Base-by-base conservation (phyloP, 2,329 filamentous ascomycete species). In the Ceratocystis papillata region DNA sequence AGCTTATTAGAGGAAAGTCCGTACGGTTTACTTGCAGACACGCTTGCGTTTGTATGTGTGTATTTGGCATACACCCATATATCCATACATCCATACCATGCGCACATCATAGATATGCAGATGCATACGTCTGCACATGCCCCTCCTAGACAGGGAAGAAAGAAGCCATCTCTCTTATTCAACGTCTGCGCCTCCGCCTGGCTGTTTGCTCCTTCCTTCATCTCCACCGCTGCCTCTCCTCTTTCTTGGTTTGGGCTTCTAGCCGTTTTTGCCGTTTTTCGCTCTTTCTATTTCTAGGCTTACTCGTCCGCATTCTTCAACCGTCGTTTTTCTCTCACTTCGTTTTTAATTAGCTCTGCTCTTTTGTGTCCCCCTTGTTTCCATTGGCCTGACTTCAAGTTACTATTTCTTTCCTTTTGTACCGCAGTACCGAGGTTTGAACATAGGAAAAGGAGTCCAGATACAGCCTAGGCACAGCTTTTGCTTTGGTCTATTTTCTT, bases 151-250 rank as follows among this genome's bases (percentile, higher is more conserved):
- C 10, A 25, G 48, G 48, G 48, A 53, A 53, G 22, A 22, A 28
- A 25, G 22, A 53, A 53, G 48, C 15, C 37, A 12, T 53, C 6
- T 33, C 12, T n/a, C 17, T 59, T 59, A 59, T 59, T 30, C 55
- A 53, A 59, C 55, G n/a, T 59, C 25, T 59, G 55, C 55, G 22
- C 53, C 53, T 33, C 22, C 53, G 53, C 53, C 37, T 57, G 10
- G 10, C 28, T 59, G 55, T 30, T 41, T 37, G 55, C 22, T 59
- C 55, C 55, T 59, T 59, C 55, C 28, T 59, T n/a, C 55, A 30
- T n/a, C 30, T 22, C 28, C 55, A n/a, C 28, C 33, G 30, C 8
- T 59, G 12, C 15, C 25, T 57, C 28, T 20, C 7, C 55, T 37
- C 55, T 37, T 59, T 30, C 28, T 20, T 37, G 55, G 20, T 59